Evolutionary conservation across 805 yeast genomes (phyloP).

Genomic region (Kluyveromyces dobzhanskii): DNA sequence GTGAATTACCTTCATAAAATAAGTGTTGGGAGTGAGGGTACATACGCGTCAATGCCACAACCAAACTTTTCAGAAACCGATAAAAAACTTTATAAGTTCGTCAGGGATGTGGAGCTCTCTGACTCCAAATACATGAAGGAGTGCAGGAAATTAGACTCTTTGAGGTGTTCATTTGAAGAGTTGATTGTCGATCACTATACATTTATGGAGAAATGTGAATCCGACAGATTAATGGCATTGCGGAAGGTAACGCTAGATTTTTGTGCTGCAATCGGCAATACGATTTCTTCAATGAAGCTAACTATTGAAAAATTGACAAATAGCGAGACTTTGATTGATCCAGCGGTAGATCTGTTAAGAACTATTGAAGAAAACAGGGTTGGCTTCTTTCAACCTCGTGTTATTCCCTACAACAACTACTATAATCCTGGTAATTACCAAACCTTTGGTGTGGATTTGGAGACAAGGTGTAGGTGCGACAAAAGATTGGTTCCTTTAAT

Average conservation of each 20-base stretch:
- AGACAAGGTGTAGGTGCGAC: constrained; percentile 62
- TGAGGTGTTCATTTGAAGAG: constrained; percentile 70
- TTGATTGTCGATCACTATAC: constrained; percentile 59
- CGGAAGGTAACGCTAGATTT: constrained; percentile 71
- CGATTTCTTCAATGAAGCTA: constrained; percentile 47
- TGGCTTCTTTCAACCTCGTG: constrained; percentile 68
- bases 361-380: constrained; percentile 61
- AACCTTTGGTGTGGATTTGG: constrained; percentile 73
- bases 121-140: constrained; percentile 49
- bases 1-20: constrained; percentile 3
- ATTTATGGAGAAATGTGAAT: constrained; percentile 77
- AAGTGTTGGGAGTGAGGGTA: not conserved
- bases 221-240: constrained; percentile 66
- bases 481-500: constrained; percentile 63
- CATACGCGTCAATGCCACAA: not conserved
- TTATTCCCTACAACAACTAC: constrained; percentile 69
- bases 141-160: constrained; percentile 51
- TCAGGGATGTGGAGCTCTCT: constrained; percentile 47
- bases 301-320: constrained; percentile 53
- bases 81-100: constrained; percentile 41
- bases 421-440: constrained; percentile 60
- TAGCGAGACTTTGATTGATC: constrained; percentile 64
- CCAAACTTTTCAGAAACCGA: constrained; percentile 28
- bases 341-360: constrained; percentile 57
- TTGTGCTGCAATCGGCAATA: constrained; percentile 55